Evolutionary conservation across 495 filamentous ascomycete species (phyloP).

Genomic region (Neurospora sp.): DNA sequence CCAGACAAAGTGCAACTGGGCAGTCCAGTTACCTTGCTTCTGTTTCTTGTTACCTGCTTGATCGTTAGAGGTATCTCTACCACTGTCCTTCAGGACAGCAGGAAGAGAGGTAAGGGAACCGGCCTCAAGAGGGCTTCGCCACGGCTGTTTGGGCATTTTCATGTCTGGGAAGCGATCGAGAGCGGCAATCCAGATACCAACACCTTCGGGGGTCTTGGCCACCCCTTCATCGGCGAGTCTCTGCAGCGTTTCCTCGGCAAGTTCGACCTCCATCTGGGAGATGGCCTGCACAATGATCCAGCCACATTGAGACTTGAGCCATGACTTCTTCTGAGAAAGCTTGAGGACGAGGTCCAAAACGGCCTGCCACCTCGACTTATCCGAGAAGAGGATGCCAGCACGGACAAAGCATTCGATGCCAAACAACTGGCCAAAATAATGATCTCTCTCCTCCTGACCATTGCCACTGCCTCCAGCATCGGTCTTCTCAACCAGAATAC

Average conservation of each 20-base stretch:
- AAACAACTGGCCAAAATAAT: slow-evolving; percentile 75
- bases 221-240: slow-evolving; percentile 52
- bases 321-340: slow-evolving; percentile 57
- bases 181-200: slow-evolving; percentile 75
- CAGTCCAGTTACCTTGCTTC: slow-evolving; percentile 56
- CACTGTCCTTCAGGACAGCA: slow-evolving; percentile 70
- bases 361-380: slow-evolving; percentile 49
- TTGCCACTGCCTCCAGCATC: slow-evolving; percentile 51
- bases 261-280: slow-evolving; percentile 37
- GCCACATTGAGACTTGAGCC: slow-evolving; percentile 82
- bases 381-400: slow-evolving; percentile 57
- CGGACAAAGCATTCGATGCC: slow-evolving; percentile 77
- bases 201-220: slow-evolving; percentile 70
- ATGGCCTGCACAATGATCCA: slow-evolving; percentile 53
- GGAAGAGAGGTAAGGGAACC: slow-evolving; percentile 54
- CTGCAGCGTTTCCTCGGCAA: slow-evolving; percentile 51
- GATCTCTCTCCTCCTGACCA: slow-evolving; percentile 77
- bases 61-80: slow-evolving; percentile 40
- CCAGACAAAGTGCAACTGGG: slow-evolving; percentile 85
- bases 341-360: slow-evolving; percentile 50
- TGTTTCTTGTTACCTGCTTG: slow-evolving; percentile 29
- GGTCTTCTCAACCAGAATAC: slow-evolving; percentile 60
- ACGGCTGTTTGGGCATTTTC: slow-evolving; percentile 55
- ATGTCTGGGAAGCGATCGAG: slow-evolving; percentile 52
- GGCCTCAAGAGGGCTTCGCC: slow-evolving; percentile 63